These are phyloP conservation scores for Pneumocystis canis DNA, from an alignment of 1,139 yeast genomes.

Conservation along the genomic window DNA sequence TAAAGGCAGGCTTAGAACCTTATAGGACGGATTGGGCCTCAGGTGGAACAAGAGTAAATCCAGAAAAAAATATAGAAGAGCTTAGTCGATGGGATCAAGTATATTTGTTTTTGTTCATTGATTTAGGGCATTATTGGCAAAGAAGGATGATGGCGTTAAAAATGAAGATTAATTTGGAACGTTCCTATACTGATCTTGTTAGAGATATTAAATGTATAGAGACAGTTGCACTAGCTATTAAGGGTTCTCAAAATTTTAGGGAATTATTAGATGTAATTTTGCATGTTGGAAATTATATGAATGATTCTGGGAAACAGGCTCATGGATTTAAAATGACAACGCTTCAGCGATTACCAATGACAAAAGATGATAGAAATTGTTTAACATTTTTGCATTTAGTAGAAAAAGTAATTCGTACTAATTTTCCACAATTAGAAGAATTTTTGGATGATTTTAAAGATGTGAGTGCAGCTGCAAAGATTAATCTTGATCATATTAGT, in stretches of 20 bases:
- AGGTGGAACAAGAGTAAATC: constrained; percentile 25
- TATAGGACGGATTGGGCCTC: constrained; percentile 43
- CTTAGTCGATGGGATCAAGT: constrained; percentile 72
- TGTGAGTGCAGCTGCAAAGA: constrained; percentile 47
- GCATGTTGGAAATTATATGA: constrained; percentile 87
- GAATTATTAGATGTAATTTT: constrained; percentile 61
- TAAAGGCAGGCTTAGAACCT: constrained; percentile 39
- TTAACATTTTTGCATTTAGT: constrained; percentile 76
- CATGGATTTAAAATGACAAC: constrained; percentile 74
- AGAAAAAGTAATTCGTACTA: constrained; percentile 60
- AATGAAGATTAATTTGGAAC: constrained; percentile 50
- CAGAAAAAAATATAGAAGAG: constrained; percentile 45
- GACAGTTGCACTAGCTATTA: constrained; percentile 48
- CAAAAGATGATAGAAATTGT: constrained; percentile 69
- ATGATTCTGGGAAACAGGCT: constrained; percentile 66
- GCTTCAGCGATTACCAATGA: constrained; percentile 64
- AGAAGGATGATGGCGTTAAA: constrained; percentile 68
- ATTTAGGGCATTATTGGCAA: constrained; percentile 71
- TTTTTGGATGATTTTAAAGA: constrained; percentile 63
- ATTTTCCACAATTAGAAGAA: constrained; percentile 61
- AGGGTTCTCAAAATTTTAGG: constrained; percentile 48
- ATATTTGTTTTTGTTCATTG: constrained; percentile 62
- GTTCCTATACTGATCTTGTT: constrained; percentile 57
- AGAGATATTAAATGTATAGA: constrained; percentile 52
- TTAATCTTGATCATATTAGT: constrained; percentile 7